These are phyloP conservation scores for Oryza australiensis DNA, from an alignment of 176 grass and related monocot genomes.

Conservation along the genomic window DNA sequence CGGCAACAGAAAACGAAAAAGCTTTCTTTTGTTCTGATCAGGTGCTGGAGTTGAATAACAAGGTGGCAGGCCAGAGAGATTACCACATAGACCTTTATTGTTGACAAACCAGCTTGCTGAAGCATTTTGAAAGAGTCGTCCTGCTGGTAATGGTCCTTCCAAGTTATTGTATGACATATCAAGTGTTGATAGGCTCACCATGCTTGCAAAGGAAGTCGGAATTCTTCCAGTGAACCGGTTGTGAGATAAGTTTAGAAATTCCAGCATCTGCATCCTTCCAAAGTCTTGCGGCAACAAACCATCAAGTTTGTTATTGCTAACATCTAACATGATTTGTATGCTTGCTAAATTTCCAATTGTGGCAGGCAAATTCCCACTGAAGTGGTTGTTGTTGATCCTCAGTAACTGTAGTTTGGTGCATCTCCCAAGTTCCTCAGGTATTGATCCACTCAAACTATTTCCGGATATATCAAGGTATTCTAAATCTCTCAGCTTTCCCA, in stretches of 20 bases:
- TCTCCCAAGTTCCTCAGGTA: neutral
- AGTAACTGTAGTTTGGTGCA: neutral
- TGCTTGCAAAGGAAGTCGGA: slow-evolving; percentile 16
- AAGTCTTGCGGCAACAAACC: slow-evolving; percentile 29
- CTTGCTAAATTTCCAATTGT: slow-evolving; percentile 33
- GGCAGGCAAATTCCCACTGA: slow-evolving; percentile 39
- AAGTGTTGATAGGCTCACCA: slow-evolving; percentile 36
- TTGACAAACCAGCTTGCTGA: slow-evolving; percentile 4
- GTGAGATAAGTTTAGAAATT: slow-evolving; percentile 44
- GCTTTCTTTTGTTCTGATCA: neutral
- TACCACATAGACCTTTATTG: slow-evolving; percentile 30
- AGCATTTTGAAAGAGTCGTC: neutral
- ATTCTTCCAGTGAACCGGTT: slow-evolving; percentile 39
- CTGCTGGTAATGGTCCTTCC: slow-evolving; percentile 31
- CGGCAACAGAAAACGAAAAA: neutral
- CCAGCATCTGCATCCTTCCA: slow-evolving; percentile 19
- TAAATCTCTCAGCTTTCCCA: neutral
- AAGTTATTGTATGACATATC: slow-evolving; percentile 55
- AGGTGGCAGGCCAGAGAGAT: neutral
- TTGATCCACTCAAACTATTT: slow-evolving; percentile 11
- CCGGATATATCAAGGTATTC: slow-evolving; percentile 17
- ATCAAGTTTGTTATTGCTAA: slow-evolving; percentile 37
- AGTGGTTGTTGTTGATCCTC: slow-evolving; percentile 1
- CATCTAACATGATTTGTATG: slow-evolving; percentile 31
- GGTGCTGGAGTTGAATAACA: neutral